Evolutionary conservation across 2,329 filamentous ascomycete genomes (phyloP).

Genomic region (Fusarium sp.): DNA sequence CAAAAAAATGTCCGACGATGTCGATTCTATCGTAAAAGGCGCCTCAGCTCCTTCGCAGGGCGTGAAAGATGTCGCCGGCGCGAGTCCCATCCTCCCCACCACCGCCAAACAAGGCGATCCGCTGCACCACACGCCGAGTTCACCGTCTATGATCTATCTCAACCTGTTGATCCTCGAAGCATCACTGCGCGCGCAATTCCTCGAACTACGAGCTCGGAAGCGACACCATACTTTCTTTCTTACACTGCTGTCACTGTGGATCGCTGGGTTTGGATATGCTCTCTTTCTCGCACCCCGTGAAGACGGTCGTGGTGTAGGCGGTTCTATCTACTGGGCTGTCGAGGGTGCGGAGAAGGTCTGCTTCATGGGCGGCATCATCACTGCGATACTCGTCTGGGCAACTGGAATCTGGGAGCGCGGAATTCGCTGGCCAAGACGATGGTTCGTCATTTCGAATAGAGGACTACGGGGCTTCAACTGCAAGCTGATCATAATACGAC

Average conservation of each 20-base stretch:
- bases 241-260: slow-evolving; percentile 81
- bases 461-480: slow-evolving; percentile 93
- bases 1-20: slow-evolving; percentile 66
- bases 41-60: slow-evolving; percentile 73
- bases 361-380: slow-evolving; percentile 90
- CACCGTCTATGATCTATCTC: slow-evolving; percentile 95
- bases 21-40: slow-evolving; percentile 94
- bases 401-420: slow-evolving; percentile 97
- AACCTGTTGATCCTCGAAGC: slow-evolving; percentile 97
- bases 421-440: slow-evolving; percentile 91
- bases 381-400: slow-evolving; percentile 86
- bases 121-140: slow-evolving; percentile 83
- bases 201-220: slow-evolving; percentile 86
- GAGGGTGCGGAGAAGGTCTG: slow-evolving; percentile 91
- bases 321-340: slow-evolving; percentile 95
- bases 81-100: slow-evolving; percentile 56
- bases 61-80: slow-evolving; percentile 52
- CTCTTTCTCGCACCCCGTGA: slow-evolving; percentile 96
- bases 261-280: slow-evolving; percentile 85
- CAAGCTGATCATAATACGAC: slow-evolving; percentile 90
- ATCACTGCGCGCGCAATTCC: slow-evolving; percentile 90
- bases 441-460: slow-evolving; percentile 89
- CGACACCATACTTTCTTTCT: slow-evolving; percentile 95
- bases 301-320: slow-evolving; percentile 89
- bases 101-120: slow-evolving; percentile 70